phyloP scores from a whole-genome alignment of 768 basidiomycete genomes.

The Suillus paluster region DNA sequence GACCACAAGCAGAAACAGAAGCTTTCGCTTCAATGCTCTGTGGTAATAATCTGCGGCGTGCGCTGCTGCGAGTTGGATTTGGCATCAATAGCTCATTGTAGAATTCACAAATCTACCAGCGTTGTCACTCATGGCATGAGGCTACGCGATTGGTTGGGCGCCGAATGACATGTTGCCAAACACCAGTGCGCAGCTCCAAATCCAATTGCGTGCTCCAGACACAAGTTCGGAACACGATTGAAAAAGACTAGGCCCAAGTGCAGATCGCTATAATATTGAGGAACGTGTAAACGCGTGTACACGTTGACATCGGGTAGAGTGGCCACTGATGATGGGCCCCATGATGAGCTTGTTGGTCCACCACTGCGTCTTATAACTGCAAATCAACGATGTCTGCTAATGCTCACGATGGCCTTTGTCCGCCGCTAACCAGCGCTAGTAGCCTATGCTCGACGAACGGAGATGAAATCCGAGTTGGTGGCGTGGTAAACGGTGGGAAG shows the following conservation, averaged over 20 bases:
- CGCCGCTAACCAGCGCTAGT: neutral
- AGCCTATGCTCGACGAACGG: neutral
- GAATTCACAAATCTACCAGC: no score
- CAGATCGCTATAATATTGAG: neutral
- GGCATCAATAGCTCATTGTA: no score
- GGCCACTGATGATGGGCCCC: neutral
- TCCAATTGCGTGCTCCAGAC: neutral
- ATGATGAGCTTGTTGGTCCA: neutral
- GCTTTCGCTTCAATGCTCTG: no score
- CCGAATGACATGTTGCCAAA: neutral
- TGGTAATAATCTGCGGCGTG: no score
- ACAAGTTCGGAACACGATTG: neutral
- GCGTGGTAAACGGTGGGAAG: constrained; percentile 26
- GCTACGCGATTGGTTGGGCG: no score
- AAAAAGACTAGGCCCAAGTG: neutral
- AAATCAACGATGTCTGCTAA: neutral
- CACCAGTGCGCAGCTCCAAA: neutral
- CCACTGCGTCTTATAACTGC: neutral
- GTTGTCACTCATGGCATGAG: no score
- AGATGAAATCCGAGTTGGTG: constrained; percentile 18
- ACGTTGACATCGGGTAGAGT: neutral
- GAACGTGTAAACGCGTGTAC: neutral
- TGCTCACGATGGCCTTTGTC: neutral
- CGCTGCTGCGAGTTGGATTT: no score
- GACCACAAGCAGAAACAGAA: no score